Base-by-base conservation (phyloP, 371 early-diverging fungal genomes). In the Actinomortierella wolfii region DNA sequence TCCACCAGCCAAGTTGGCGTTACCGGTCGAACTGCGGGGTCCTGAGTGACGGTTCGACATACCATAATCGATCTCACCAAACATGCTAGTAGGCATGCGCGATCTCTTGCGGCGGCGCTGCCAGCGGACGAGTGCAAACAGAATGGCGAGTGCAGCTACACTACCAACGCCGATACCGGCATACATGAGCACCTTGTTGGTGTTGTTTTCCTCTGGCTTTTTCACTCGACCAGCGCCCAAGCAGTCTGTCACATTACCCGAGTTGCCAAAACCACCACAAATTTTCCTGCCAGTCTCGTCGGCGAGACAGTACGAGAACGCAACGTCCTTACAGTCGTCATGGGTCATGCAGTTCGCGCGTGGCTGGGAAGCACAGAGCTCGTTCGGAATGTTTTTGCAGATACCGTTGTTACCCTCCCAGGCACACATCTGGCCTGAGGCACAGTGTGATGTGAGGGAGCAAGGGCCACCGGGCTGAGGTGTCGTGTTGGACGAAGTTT, bases 111-210 rank as follows among this genome's bases (percentile, higher is more conserved):
- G 61, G 55, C 66, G 71, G 25, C 66, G 53, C 29, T 71, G 58
- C 65, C 71, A 71, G 26, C 71, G 65, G 2, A 71, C 66, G 17
- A 61, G 17, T 3, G 71, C 71, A 61, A 71, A 71, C 18, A 41
- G 43, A 2, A 65, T 26, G 1, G 46, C 71, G 4, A 71, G 41
- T 0, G 59, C 66, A 3, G 71, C 71, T 7, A 65, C 62, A 14
- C 51, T 54, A 13, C 71, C 71, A 7, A 71, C 71, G 28, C 59
- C 66, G 47, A 71, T 71, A 15, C 66, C 71, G 8, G 71, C 71
- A 55, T 51, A 58, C 44, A 45, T 71, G 66, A 59, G 44, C 34
- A 34, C 8, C 62, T 65, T 0, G 41, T 17, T 43, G 7, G 25
- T 52, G 25, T 26, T 14, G 7, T 21, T 20, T 0, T 0, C 51